phyloP scores from a whole-genome alignment of 83 land plant genomes.

The Isoetes engelmannii region DNA sequence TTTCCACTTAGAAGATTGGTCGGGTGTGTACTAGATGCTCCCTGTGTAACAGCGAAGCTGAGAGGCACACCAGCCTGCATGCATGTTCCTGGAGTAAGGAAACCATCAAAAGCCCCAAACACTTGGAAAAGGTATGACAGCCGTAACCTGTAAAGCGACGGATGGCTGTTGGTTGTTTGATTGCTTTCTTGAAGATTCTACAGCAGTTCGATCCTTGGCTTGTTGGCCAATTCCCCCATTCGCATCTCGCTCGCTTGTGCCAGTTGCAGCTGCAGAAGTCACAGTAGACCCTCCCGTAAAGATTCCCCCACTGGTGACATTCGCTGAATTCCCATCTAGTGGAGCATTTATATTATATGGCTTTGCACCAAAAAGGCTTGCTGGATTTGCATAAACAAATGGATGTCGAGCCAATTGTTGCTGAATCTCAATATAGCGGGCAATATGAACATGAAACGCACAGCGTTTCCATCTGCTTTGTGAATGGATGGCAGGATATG shows the following conservation, averaged over 20 bases:
- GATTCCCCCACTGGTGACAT: neutral
- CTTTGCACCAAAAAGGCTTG: slow-evolving; percentile 16
- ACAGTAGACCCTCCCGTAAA: neutral
- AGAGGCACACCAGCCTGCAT: slow-evolving; percentile 19
- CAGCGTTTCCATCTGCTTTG: slow-evolving; percentile 30
- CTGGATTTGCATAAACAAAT: neutral
- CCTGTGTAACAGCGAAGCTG: slow-evolving; percentile 11
- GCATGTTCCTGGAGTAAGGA: neutral
- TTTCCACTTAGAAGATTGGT: neutral
- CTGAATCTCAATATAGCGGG: slow-evolving; percentile 26
- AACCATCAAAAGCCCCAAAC: slow-evolving; percentile 3
- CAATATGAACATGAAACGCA: slow-evolving; percentile 32
- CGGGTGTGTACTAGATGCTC: neutral
- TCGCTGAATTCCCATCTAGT: neutral
- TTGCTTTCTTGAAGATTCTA: neutral
- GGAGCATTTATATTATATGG: slow-evolving; percentile 24
- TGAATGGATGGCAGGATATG: slow-evolving; percentile 5
- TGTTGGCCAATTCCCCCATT: no score
- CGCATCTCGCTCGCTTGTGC: slow-evolving; percentile 1
- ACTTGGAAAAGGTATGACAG: neutral
- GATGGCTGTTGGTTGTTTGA: neutral
- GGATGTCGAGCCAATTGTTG: slow-evolving; percentile 21
- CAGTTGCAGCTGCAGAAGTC: slow-evolving; percentile 16
- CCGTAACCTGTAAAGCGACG: slow-evolving; percentile 9
- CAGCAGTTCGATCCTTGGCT: no score